A percentile compares a stretch with the other conserved stretches of the same genome.
Conservation (phyloP, 2,329 filamentous ascomycete genomes). For the Iodosphaeria phyllophila region DNA sequence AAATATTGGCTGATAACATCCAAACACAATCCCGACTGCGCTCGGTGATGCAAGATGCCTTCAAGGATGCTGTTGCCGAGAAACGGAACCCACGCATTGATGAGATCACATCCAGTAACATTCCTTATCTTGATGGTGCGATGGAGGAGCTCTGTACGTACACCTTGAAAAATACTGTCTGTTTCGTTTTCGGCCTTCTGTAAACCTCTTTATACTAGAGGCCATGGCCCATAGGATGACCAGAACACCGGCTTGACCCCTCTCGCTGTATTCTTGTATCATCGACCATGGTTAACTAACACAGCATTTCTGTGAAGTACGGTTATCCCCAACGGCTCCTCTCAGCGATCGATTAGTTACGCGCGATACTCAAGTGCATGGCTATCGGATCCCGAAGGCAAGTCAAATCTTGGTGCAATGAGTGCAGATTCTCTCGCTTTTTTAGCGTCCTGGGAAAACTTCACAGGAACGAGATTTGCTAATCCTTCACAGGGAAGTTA, state of each 20-base stretch:
- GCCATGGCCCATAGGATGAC: too few relatives aligned
- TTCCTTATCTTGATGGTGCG: slow-evolving; percentile 7
- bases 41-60: slow-evolving; percentile 1
- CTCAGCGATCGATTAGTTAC: slow-evolving; percentile 2
- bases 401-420: slow-evolving; percentile 15
- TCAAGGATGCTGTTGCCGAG: slow-evolving; percentile 2
- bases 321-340: slow-evolving; percentile 3
- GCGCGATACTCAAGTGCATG: slow-evolving; percentile 14
- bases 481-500: too few relatives aligned
- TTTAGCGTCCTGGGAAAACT: too few relatives aligned
- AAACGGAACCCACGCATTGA: slow-evolving; percentile 2
- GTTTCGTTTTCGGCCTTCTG: too few relatives aligned
- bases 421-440: too few relatives aligned
- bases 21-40: slow-evolving; percentile 4
- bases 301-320: too few relatives aligned
- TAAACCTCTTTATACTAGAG: too few relatives aligned
- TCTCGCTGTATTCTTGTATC: too few relatives aligned
- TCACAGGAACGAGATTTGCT: too few relatives aligned
- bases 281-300: too few relatives aligned
- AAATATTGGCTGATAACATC: slow-evolving; percentile 1
- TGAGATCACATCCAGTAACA: slow-evolving; percentile 4
- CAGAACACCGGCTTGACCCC: too few relatives aligned
- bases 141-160: slow-evolving; percentile 7
- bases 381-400: slow-evolving; percentile 17
- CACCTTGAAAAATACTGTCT: too few relatives aligned